A percentile compares a stretch with the other conserved stretches of the same genome.
phyloP scores from a whole-genome alignment of 139 green algal genomes.

The Chlamydomonas incerta region DNA sequence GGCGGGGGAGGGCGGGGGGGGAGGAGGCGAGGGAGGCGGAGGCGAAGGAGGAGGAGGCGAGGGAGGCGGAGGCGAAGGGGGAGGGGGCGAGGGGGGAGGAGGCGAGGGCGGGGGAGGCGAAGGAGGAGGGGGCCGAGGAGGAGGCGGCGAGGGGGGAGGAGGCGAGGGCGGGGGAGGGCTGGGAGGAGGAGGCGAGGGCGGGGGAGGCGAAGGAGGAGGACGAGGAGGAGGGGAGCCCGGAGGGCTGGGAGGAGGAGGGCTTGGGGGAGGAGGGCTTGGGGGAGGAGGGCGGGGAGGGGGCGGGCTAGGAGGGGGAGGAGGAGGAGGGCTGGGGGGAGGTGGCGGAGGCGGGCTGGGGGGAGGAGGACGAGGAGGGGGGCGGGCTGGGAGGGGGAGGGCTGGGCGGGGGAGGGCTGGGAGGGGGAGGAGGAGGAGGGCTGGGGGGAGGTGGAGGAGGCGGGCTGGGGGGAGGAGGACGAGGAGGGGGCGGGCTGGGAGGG shows the following conservation, averaged over 20 bases:
- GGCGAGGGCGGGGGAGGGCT: not conserved
- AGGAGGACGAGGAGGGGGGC: not conserved
- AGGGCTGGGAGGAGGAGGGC: not conserved
- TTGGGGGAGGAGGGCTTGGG: not conserved
- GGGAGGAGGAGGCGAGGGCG: not conserved
- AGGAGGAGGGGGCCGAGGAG: not conserved
- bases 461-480: not conserved
- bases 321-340: not conserved
- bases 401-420: not conserved
- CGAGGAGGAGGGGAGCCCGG: not conserved
- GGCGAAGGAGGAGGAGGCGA: not conserved
- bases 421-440: not conserved
- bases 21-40: not conserved
- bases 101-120: not conserved
- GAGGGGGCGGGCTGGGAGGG: not conserved
- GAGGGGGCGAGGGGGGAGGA: not conserved
- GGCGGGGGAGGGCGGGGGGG: not conserved
- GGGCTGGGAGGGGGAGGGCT: not conserved
- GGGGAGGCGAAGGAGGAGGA: not conserved
- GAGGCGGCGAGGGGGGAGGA: not conserved
- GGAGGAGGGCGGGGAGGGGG: not conserved
- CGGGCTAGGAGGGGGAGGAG: not conserved
- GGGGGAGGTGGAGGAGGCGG: not conserved
- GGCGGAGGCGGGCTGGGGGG: not conserved
- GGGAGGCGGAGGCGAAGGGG: not conserved